Percentiles rank a stretch among this genome's conserved stretches.
phyloP scores from a whole-genome alignment of 2,329 filamentous ascomycete genomes.

The Phoma sp. region DNA sequence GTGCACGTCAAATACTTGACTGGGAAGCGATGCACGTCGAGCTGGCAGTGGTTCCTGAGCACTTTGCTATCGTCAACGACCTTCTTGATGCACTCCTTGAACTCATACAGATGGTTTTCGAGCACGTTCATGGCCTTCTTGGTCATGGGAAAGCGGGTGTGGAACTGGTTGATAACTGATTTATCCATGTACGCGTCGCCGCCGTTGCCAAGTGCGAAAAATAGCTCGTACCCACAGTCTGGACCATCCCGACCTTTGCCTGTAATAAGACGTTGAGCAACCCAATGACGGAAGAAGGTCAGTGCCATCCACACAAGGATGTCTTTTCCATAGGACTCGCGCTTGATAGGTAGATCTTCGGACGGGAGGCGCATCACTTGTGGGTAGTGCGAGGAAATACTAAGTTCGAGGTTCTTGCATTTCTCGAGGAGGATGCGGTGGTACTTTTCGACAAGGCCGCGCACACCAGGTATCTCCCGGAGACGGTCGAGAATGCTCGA shows the following conservation, averaged over 20 bases:
- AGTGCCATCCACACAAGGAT: slow-evolving; percentile 61
- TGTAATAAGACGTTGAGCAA: slow-evolving; percentile 50
- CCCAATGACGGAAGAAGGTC: slow-evolving; percentile 56
- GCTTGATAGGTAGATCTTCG: slow-evolving; percentile 44
- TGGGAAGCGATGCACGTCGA: slow-evolving; percentile 46
- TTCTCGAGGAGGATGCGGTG: slow-evolving; percentile 34
- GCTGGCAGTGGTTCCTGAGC: slow-evolving; percentile 48
- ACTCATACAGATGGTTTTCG: slow-evolving; percentile 49
- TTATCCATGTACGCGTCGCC: slow-evolving; percentile 54
- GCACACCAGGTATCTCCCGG: slow-evolving; percentile 27
- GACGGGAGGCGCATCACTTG: slow-evolving; percentile 33
- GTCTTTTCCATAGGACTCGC: slow-evolving; percentile 55
- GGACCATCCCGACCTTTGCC: slow-evolving; percentile 46
- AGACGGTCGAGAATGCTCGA: slow-evolving; percentile 20
- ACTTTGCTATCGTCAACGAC: slow-evolving; percentile 46
- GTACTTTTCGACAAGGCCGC: slow-evolving; percentile 42
- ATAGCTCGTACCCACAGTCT: slow-evolving; percentile 58
- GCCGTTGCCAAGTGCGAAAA: slow-evolving; percentile 49
- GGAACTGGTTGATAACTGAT: slow-evolving; percentile 47
- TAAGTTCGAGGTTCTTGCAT: slow-evolving; percentile 35
- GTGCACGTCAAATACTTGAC: slow-evolving; percentile 56
- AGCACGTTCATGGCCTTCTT: slow-evolving; percentile 52
- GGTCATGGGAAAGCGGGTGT: slow-evolving; percentile 52
- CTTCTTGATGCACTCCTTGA: slow-evolving; percentile 53
- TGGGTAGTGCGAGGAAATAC: slow-evolving; percentile 35